phyloP scores from a whole-genome alignment of 495 filamentous ascomycete species.

The Penicillium robsamsonii region DNA sequence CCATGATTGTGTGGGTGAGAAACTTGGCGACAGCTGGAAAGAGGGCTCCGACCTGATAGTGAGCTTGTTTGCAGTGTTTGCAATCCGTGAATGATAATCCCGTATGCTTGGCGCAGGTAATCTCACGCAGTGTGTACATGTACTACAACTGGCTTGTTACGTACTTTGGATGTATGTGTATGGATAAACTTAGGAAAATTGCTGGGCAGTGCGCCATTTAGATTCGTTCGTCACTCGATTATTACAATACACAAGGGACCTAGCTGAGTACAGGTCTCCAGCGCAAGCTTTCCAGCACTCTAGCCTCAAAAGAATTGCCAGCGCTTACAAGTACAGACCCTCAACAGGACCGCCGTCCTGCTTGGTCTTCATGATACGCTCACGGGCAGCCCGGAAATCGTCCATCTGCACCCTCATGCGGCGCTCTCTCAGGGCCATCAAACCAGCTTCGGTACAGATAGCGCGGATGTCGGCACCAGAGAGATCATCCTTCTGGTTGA shows the following conservation, averaged over 20 bases:
- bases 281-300: slow-evolving; percentile 12
- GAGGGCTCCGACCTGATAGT: slow-evolving; percentile 23
- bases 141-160: background rate
- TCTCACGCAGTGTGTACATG: background rate
- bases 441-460: slow-evolving; percentile 94
- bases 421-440: slow-evolving; percentile 92
- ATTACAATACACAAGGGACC: slow-evolving; percentile 32
- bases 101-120: background rate
- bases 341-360: slow-evolving; percentile 92
- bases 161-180: background rate
- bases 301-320: slow-evolving; percentile 6
- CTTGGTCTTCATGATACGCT: slow-evolving; percentile 98
- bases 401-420: slow-evolving; percentile 99
- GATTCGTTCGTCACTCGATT: slow-evolving; percentile 19
- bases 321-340: slow-evolving; percentile 88
- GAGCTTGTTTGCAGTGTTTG: slow-evolving; percentile 44
- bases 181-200: background rate
- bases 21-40: slow-evolving; percentile 15
- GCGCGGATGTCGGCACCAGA: slow-evolving; percentile 98
- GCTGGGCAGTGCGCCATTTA: slow-evolving; percentile 4
- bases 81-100: slow-evolving; percentile 11
- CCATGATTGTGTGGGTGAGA: slow-evolving; percentile 34
- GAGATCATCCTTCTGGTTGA: slow-evolving; percentile 96
- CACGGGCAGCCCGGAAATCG: slow-evolving; percentile 88
- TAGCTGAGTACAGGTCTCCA: slow-evolving; percentile 14